Evolutionary conservation across 352 stramenopile genomes (phyloP).

Genomic region (Blastocystis sp.): DNA sequence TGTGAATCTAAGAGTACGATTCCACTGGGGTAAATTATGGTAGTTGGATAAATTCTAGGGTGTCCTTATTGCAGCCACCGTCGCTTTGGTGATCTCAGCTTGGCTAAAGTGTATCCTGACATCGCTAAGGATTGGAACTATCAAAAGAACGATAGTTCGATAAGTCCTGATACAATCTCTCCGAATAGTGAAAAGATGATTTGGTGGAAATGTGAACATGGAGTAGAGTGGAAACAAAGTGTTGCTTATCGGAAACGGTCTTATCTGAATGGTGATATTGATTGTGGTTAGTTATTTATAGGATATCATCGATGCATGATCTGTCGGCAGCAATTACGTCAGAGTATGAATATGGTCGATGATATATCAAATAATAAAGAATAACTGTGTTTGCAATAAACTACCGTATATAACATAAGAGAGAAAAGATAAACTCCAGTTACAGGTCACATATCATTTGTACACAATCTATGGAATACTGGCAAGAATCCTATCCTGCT

Average conservation of each 20-base stretch:
- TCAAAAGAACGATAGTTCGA: slow-evolving; percentile 8
- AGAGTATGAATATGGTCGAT: not conserved
- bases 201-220: slow-evolving; percentile 62
- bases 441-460: not conserved
- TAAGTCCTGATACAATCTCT: slow-evolving; percentile 44
- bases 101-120: slow-evolving; percentile 11
- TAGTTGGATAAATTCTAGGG: not conserved
- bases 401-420: not conserved
- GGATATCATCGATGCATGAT: slow-evolving; percentile 52
- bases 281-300: not conserved
- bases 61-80: slow-evolving; percentile 58
- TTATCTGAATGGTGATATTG: not conserved
- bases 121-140: slow-evolving; percentile 62
- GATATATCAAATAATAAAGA: not conserved
- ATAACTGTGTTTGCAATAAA: not conserved
- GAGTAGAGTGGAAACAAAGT: slow-evolving; percentile 46
- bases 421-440: not conserved
- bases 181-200: slow-evolving; percentile 58
- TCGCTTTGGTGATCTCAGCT: slow-evolving; percentile 39
- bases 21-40: slow-evolving; percentile 7
- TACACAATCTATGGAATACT: not conserved
- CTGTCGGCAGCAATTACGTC: not conserved
- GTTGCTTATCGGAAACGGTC: slow-evolving; percentile 40
- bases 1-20: slow-evolving; percentile 34
- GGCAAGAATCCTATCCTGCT: not conserved